Base-by-base conservation (phyloP, 2,329 filamentous ascomycete species). In the Cadophora luteo-olivacea region DNA sequence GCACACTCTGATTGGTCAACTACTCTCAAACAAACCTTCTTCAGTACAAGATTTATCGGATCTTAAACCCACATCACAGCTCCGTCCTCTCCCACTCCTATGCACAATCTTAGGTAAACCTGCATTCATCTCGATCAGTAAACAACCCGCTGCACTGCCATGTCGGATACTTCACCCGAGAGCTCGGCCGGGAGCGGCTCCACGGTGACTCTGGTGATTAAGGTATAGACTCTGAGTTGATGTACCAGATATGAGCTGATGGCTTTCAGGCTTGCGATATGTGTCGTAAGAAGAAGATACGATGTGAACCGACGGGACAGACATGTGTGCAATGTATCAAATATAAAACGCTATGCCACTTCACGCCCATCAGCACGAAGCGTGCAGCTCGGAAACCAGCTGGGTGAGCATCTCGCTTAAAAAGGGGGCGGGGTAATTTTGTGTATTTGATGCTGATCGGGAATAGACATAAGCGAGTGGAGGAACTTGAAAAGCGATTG, bases 221-320 rank as follows among this genome's bases (percentile, higher is more conserved):
- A 58, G 55, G 55, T 58, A 11, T 16, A 41, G 7, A 9, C 19
- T 12, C 24, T 58, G 8, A 2, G 19, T 1, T 25, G 22, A 25
- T 38, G 54, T 24, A 3, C 8, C 14, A 16, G 55, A 24, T 32
- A 24, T 58, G 32, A 24, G 60, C 64, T 69, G 51, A 70, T 29
- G 41, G 11, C 1, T 29, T 61, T 25, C 51, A 76, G 72, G 73
- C 73, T 1, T 77, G 76, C 66, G 76, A 78, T 64, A 69, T 71
- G 68, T 78, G 76, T 61, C 71, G 76, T 5, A 76, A 74, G 68
- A 78, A 78, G 63, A 78, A 78, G 70, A 78, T 75, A 36, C 72
- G 75, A 12, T 78, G 77, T 64, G 70, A 75, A 52, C 69, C 73
- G 11, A 75, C 70, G 8, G 54, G 45, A 14, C 66, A 74, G 25